Evolutionary conservation across 495 filamentous ascomycete genomes (phyloP).

Genomic region (Cryomyces minteri): DNA sequence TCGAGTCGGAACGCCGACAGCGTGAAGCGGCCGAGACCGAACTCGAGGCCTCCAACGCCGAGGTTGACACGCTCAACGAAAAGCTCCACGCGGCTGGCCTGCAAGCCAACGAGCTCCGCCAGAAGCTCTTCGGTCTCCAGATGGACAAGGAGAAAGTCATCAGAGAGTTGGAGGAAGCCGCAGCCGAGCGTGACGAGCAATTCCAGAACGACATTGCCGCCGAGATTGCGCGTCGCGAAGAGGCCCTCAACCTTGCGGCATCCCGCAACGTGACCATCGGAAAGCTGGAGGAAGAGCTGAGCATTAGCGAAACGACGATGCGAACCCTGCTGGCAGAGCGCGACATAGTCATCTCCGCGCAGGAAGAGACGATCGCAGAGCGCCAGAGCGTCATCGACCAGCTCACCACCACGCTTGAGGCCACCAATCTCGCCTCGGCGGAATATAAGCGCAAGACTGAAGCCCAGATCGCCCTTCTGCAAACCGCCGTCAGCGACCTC

Average conservation of each 20-base stretch:
- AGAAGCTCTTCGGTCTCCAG: constrained; percentile 18
- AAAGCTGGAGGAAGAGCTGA: constrained; percentile 5
- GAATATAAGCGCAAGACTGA: constrained; percentile 1
- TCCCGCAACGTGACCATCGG: constrained; percentile 5
- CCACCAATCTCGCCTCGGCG: background rate
- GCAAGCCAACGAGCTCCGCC: constrained; percentile 19
- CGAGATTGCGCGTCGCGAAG: constrained; percentile 7
- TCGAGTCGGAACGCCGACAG: constrained; percentile 12
- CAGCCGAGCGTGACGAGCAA: constrained; percentile 7
- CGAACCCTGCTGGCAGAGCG: constrained; percentile 2
- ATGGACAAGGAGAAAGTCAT: constrained; percentile 11
- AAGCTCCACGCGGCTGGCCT: constrained; percentile 13
- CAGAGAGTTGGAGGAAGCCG: constrained; percentile 6
- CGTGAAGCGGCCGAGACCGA: constrained; percentile 16
- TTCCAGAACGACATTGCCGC: constrained; percentile 7
- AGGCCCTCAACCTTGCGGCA: constrained; percentile 6
- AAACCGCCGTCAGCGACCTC: background rate
- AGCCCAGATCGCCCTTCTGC: background rate
- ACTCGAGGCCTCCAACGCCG: constrained; percentile 11
- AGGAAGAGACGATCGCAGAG: constrained; percentile 1
- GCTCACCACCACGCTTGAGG: constrained; percentile 1
- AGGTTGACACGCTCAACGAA: constrained; percentile 10
- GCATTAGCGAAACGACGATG: constrained; percentile 3
- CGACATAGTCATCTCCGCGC: constrained; percentile 2
- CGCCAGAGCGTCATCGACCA: constrained; percentile 1